Base-by-base conservation (phyloP, 441 rosid genomes). In the Populus trichocarpa region DNA sequence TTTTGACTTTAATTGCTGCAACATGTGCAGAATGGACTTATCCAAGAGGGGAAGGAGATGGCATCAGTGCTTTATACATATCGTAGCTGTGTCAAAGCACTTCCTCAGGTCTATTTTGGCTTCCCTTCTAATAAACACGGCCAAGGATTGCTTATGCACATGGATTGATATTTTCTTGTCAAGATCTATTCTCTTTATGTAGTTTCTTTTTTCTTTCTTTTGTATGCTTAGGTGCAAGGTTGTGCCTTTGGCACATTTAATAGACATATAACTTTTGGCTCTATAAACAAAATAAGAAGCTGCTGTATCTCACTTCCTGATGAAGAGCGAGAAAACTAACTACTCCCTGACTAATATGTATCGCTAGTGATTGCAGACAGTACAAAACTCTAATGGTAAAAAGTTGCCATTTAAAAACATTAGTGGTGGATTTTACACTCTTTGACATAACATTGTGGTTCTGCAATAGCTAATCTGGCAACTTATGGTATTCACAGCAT, bases 1-100 rank as follows among this genome's bases (percentile, higher is more conserved):
- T 76, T 78, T 75, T 79, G 68, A 80, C 59, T 70, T 79, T 68
- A 26, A 75, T 28, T 25, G 53, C 71, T 77, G 76, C 75, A 33
- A 68, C 8, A 69, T 50, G 38, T 85, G 81, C 96, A 97, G 99
- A 92, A 91, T 85, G 83, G 89, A 65, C 99, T 97, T 84, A 76
- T 95, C 80, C 93, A 91, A 81, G 99, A 97, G 85, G 99, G 99
- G 67, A 93, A 89, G 85, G 99, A 96, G 88, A 97, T 95, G 99
- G 86, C 97, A 9, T 97, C 99, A 1, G 93, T 95, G 80, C 97
- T 97, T 77, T 97, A 95, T 81, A 93, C 99, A 1, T 97, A 95
- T 82, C 95, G 99, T 79, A 95, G 98, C 76, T 97, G 99, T 73
- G 99, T 97, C 78, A 97, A 97, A 95, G 99, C 99, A 6, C 90